A percentile compares a stretch with the other conserved stretches of the same genome.
Conservation (phyloP, 1,284 basidiomycete species). For the Coriolopsis trogii region DNA sequence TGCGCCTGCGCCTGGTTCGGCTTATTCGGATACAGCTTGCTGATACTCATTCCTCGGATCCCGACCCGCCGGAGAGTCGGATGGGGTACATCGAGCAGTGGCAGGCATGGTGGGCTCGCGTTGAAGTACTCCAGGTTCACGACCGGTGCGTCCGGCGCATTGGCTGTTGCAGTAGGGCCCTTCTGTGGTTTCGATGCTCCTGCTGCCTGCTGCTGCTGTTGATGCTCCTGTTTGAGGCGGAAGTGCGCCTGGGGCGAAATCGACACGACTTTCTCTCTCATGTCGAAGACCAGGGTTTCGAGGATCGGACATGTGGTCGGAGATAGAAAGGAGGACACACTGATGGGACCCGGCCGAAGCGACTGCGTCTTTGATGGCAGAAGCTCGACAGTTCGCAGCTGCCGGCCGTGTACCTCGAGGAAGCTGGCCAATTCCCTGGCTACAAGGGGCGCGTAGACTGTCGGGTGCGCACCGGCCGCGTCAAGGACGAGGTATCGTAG, state of each 20-base stretch:
- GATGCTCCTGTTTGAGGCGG: slow-evolving; percentile 9
- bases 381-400: slow-evolving; percentile 44
- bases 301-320: slow-evolving; percentile 47
- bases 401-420: slow-evolving; percentile 43
- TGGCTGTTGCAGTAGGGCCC: not conserved
- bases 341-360: slow-evolving; percentile 34
- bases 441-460: slow-evolving; percentile 15
- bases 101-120: slow-evolving; percentile 28
- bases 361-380: slow-evolving; percentile 39
- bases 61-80: slow-evolving; percentile 47
- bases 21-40: slow-evolving; percentile 47
- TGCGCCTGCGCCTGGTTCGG: slow-evolving; percentile 38
- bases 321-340: slow-evolving; percentile 45
- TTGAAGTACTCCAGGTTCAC: slow-evolving; percentile 4
- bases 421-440: slow-evolving; percentile 36
- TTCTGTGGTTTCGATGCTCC: not conserved
- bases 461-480: slow-evolving; percentile 17
- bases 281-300: slow-evolving; percentile 43
- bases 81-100: slow-evolving; percentile 36
- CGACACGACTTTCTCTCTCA: slow-evolving; percentile 25
- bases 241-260: slow-evolving; percentile 5
- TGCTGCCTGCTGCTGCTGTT: not conserved
- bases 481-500: slow-evolving; percentile 25
- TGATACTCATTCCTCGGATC: slow-evolving; percentile 44
- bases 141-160: not conserved